Evolutionary conservation across 176 grass and related monocot genomes (phyloP), one percentile per base, ranked within the genome.

Genomic region (Otatea glauca): DNA sequence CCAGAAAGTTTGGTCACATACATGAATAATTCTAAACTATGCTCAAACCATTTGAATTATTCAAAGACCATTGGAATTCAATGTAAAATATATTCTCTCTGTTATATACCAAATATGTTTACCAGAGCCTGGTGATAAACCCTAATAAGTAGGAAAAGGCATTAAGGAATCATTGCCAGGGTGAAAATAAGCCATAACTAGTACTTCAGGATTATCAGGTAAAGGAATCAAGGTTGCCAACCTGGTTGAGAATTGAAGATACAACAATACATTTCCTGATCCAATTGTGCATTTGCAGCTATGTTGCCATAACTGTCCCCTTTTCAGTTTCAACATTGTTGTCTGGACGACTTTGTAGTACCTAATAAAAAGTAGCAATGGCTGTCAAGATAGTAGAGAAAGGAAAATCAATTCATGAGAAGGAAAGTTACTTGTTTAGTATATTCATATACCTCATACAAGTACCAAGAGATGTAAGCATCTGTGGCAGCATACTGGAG

Each of bases 401-500:
- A 87, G 15, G 24, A 39, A 86, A 79, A 45, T 27, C 61, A 74
- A 70, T 21, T 65, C 4, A 78, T 60, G 80, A 59, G 32, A 67
- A 89, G 49, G 42, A 67, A 51, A 65, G 18, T 63, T 70, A 50
- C 15, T 20, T 69, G 32, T 35, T 69, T 32, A 65, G 27, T 82
- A 48, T 58, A 76, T 67, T 27, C 9, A 68, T 47, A 70, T 91
- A 99, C 93, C 93, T 92, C 80, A 88, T 94, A 89, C 71, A 99
- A 86, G 70, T 89, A 89, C 96, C 96, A 99, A 70, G 91, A 94
- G 48, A 88, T 92, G 89, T 89, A 99, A 16, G 96, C 96, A 92
- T 99, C 96, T 75, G 93, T 99, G 47, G 96, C 96, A 81, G 91
- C 96, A 89, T 99, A 99, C 42, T 89, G 87, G 34, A 99, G 83